Percentiles rank a stretch among this genome's conserved stretches.
Conservation (phyloP, 2,329 filamentous ascomycete genomes). For the Trichoderma guizhouense region DNA sequence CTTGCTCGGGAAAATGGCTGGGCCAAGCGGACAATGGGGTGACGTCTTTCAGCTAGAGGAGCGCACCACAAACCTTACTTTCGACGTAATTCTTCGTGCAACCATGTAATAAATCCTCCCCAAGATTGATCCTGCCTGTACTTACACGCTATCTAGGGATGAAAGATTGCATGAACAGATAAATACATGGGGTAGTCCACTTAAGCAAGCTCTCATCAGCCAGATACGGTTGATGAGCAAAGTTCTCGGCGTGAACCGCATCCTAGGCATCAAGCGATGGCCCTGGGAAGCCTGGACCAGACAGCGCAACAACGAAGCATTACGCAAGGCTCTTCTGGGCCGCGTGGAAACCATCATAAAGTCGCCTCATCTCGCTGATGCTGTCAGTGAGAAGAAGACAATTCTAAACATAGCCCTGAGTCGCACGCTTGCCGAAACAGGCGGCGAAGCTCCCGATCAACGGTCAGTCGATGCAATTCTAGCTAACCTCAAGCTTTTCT, state of each 20-base stretch:
- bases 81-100: neutral
- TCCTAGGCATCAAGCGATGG: neutral
- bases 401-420: neutral
- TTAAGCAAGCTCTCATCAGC: neutral
- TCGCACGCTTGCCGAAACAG: neutral
- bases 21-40: neutral
- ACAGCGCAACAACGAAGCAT: neutral
- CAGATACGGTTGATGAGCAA: neutral
- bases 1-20: neutral
- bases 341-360: neutral
- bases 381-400: neutral
- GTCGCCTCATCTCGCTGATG: neutral
- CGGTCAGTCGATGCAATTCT: neutral
- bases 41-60: neutral
- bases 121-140: neutral
- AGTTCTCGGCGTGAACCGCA: neutral
- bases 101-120: neutral
- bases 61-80: neutral
- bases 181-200: neutral
- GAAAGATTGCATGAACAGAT: neutral
- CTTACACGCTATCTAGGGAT: neutral
- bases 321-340: neutral
- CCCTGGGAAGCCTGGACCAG: neutral
- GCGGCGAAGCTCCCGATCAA: neutral
- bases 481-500: neutral